phyloP scores from a whole-genome alignment of 2,329 filamentous ascomycete species.

The Macrophomina pseudophaseolina region DNA sequence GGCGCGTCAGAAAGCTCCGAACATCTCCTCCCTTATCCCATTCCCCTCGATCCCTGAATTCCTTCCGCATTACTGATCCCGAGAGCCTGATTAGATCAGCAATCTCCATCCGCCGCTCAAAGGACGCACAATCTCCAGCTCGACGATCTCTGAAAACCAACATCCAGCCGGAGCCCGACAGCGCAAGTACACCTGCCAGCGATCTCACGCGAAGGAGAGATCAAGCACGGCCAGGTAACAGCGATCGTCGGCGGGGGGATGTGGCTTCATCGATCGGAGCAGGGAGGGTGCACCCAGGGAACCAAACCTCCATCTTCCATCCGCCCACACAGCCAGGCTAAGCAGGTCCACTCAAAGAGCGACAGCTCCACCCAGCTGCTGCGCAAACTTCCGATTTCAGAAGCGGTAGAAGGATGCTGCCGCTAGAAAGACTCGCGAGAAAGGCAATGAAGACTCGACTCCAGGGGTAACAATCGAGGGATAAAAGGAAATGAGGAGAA shows the following conservation, averaged over 20 bases:
- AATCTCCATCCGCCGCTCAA: not conserved
- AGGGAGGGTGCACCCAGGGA: not conserved
- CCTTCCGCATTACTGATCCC: not conserved
- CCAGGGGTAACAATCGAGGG: not conserved
- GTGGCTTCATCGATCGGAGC: slow-evolving; percentile 15
- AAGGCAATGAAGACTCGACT: not conserved
- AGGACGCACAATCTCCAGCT: slow-evolving; percentile 10
- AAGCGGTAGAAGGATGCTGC: not conserved
- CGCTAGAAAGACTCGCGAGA: slow-evolving; percentile 2
- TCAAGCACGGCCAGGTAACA: slow-evolving; percentile 17
- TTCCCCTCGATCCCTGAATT: not conserved
- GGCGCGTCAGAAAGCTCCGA: not conserved
- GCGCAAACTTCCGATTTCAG: slow-evolving; percentile 15
- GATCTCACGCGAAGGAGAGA: not conserved
- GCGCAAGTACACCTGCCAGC: slow-evolving; percentile 19
- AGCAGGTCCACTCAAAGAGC: slow-evolving; percentile 16
- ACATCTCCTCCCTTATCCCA: not conserved
- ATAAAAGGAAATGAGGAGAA: not conserved
- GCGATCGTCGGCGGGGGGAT: slow-evolving; percentile 12
- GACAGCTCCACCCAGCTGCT: slow-evolving; percentile 7
- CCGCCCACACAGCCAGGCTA: slow-evolving; percentile 1
- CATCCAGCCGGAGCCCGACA: slow-evolving; percentile 9
- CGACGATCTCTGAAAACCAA: slow-evolving; percentile 10
- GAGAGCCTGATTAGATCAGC: not conserved
- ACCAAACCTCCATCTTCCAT: slow-evolving; percentile 16